phyloP scores from a whole-genome alignment of 2,329 filamentous ascomycete species.

The Aureobasidium sp. region DNA sequence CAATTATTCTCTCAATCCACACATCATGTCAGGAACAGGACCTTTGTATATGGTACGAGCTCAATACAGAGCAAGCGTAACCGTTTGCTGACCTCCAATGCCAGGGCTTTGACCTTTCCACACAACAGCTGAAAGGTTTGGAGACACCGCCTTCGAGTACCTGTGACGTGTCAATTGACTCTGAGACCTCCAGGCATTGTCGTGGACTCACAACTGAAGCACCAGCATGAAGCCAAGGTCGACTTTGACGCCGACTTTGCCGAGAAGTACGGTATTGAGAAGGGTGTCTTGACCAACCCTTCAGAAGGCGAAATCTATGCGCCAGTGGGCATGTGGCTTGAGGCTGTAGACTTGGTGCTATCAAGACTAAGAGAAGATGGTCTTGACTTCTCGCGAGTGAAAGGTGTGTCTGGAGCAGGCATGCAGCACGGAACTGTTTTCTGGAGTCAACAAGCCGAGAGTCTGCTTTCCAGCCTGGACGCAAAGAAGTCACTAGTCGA shows the following conservation, averaged over 20 bases:
- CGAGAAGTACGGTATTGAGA: conserved; percentile 60
- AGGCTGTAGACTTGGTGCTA: conserved; percentile 82
- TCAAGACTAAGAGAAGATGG: conserved; percentile 60
- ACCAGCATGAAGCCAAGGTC: conserved; percentile 79
- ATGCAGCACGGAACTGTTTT: conserved; percentile 98
- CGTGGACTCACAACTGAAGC: conserved; percentile 72
- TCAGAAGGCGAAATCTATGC: conserved; percentile 83
- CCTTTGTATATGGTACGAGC: conserved; percentile 10
- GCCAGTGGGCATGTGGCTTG: conserved; percentile 89
- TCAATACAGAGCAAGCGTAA: neutral
- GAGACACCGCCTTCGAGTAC: neutral
- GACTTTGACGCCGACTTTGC: conserved; percentile 86
- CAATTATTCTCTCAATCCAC: neutral
- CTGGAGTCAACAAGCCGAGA: conserved; percentile 68
- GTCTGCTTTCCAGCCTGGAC: conserved; percentile 55
- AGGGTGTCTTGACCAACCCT: conserved; percentile 80
- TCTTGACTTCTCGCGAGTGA: conserved; percentile 66
- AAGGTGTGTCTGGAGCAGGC: conserved; percentile 80
- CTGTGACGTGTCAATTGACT: conserved; percentile 6
- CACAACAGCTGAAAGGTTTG: conserved; percentile 87
- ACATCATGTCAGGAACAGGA: conserved; percentile 9
- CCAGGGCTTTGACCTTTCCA: conserved; percentile 83
- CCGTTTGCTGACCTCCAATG: neutral
- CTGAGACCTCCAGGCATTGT: conserved; percentile 57
- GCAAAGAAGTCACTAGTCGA: conserved; percentile 56